These are phyloP conservation scores for Penicillium sp. DNA, from an alignment of 2,329 filamentous ascomycete species.

Conservation along the genomic window DNA sequence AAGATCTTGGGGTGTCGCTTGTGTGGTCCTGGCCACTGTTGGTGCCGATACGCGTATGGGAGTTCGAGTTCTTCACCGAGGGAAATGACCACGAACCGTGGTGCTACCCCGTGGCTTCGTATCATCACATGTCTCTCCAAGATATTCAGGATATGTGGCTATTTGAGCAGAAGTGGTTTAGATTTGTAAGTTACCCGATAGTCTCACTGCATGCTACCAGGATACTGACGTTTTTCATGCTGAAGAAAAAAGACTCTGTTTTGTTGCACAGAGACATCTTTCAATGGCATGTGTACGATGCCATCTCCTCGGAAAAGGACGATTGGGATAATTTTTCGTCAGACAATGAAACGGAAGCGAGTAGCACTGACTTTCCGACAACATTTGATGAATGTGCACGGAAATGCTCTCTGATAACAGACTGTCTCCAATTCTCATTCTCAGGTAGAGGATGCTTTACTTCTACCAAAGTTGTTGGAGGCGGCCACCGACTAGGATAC, in stretches of 20 bases:
- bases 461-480: constrained; percentile 29
- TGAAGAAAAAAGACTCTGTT: neutral
- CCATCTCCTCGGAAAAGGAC: constrained; percentile 10
- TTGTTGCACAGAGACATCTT: constrained; percentile 33
- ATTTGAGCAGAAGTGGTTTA: constrained; percentile 34
- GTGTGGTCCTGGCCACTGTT: constrained; percentile 33
- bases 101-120: constrained; percentile 35
- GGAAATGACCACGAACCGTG: constrained; percentile 26
- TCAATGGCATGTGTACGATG: constrained; percentile 23
- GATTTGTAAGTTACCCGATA: constrained; percentile 24
- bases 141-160: constrained; percentile 32
- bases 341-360: constrained; percentile 21
- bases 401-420: constrained; percentile 28
- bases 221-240: neutral
- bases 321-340: constrained; percentile 23
- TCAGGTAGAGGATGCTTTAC: constrained; percentile 21
- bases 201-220: neutral
- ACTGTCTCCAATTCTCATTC: constrained; percentile 35
- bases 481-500: constrained; percentile 20
- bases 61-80: constrained; percentile 31
- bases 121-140: constrained; percentile 34
- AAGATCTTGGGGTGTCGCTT: constrained; percentile 46
- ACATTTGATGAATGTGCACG: constrained; percentile 26
- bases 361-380: neutral
- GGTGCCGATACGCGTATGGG: constrained; percentile 29